phyloP scores from a whole-genome alignment of 140 eudicot species.

The Flaveria floridana region DNA sequence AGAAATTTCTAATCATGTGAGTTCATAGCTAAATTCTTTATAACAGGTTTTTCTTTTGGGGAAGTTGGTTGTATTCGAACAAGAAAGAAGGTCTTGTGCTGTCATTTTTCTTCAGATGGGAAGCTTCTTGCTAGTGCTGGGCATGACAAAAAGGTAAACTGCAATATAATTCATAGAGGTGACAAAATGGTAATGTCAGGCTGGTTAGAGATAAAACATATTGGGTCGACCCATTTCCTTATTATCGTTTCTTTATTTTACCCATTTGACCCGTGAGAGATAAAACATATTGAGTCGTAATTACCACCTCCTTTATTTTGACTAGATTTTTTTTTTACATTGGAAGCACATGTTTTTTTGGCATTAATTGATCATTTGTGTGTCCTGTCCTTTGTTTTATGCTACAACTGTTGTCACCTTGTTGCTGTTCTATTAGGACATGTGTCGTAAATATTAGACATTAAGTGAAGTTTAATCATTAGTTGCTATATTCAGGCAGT shows the following conservation, averaged over 20 bases:
- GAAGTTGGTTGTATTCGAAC: slow-evolving; percentile 89
- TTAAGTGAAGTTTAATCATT: slow-evolving; percentile 16
- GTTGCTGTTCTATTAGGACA: neutral
- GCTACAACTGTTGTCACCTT: neutral
- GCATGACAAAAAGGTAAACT: slow-evolving; percentile 83
- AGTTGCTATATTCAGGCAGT: slow-evolving; percentile 52
- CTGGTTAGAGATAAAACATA: neutral
- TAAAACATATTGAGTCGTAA: neutral
- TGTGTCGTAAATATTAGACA: neutral
- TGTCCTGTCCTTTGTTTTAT: neutral
- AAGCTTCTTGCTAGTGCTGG: slow-evolving; percentile 96
- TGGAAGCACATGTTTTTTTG: neutral
- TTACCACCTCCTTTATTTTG: neutral
- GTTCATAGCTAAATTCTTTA: neutral
- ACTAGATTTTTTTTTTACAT: neutral
- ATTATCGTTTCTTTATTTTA: neutral
- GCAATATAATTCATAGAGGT: neutral
- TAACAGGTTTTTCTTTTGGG: slow-evolving; percentile 78
- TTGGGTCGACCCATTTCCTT: neutral
- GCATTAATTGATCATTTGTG: neutral
- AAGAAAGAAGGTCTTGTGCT: slow-evolving; percentile 83
- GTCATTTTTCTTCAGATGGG: slow-evolving; percentile 97
- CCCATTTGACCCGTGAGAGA: neutral
- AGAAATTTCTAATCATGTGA: neutral
- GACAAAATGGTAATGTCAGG: slow-evolving; percentile 1